phyloP scores from a whole-genome alignment of 2,329 filamentous ascomycete species.

The Trichophyton mentagrophytes region DNA sequence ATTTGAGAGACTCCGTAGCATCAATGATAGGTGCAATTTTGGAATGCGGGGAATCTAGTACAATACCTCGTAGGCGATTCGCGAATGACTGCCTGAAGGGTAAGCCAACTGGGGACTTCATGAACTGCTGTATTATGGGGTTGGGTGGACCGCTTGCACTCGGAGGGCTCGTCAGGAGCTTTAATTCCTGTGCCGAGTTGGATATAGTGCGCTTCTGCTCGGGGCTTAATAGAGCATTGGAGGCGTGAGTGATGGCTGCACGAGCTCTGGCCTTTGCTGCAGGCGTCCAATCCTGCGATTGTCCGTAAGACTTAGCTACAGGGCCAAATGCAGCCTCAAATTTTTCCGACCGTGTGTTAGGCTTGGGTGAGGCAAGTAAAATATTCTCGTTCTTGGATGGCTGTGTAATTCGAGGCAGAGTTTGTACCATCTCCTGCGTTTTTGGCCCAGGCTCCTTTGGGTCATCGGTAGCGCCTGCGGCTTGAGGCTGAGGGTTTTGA shows the following conservation, averaged over 20 bases:
- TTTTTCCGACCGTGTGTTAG: constrained; percentile 23
- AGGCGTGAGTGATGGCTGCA: constrained; percentile 28
- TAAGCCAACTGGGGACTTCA: constrained; percentile 46
- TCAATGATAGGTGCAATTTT: constrained; percentile 57
- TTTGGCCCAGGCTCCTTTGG: constrained; percentile 10
- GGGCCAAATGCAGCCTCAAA: constrained; percentile 33
- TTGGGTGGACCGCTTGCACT: constrained; percentile 38
- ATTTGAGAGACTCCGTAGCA: constrained; percentile 55
- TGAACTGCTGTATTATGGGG: constrained; percentile 36
- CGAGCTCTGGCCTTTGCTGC: constrained; percentile 27
- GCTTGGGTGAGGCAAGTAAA: constrained; percentile 31
- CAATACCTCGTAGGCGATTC: constrained; percentile 50
- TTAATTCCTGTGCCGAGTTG: constrained; percentile 27
- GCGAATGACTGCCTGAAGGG: constrained; percentile 60
- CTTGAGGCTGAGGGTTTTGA: constrained; percentile 33
- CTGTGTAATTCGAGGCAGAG: constrained; percentile 39
- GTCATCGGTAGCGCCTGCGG: constrained; percentile 9
- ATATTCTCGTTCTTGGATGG: constrained; percentile 38
- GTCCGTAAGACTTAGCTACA: constrained; percentile 36
- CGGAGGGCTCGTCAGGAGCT: constrained; percentile 23
- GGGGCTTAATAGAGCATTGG: constrained; percentile 28
- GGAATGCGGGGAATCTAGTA: constrained; percentile 62
- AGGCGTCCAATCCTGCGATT: constrained; percentile 33
- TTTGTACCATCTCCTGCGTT: constrained; percentile 24
- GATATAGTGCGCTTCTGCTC: constrained; percentile 29